Conservation (phyloP, 805 yeast species). For the Starmerella sirachaensis region DNA sequence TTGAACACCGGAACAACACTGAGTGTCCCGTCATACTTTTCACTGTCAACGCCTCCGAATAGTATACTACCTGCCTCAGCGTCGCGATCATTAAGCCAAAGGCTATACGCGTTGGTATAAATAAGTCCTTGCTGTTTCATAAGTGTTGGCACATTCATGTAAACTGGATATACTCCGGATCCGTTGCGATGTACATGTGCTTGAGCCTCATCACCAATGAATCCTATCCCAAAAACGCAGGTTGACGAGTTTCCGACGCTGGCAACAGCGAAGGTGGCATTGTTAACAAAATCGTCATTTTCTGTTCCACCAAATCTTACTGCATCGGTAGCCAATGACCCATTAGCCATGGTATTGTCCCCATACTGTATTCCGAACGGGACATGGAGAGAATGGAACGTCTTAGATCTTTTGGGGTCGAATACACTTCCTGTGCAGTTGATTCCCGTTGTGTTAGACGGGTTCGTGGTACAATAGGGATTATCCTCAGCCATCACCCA, state of each 20-base stretch:
- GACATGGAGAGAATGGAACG: slow-evolving; percentile 17
- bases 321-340: slow-evolving; percentile 39
- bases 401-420: slow-evolving; percentile 24
- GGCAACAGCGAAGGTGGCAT: slow-evolving; percentile 64
- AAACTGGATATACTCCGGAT: slow-evolving; percentile 24
- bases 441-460: slow-evolving; percentile 18
- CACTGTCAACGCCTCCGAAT: slow-evolving; percentile 37
- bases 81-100: slow-evolving; percentile 32
- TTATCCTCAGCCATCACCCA: slow-evolving; percentile 36
- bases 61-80: slow-evolving; percentile 31
- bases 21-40: slow-evolving; percentile 33
- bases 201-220: slow-evolving; percentile 26
- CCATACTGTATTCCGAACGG: slow-evolving; percentile 27
- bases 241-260: slow-evolving; percentile 47
- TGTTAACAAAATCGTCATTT: slow-evolving; percentile 32
- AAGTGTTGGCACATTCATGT: slow-evolving; percentile 53
- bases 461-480: slow-evolving; percentile 12
- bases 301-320: slow-evolving; percentile 40
- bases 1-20: slow-evolving; percentile 27
- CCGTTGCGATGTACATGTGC: slow-evolving; percentile 16
- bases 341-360: slow-evolving; percentile 40
- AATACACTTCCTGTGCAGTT: slow-evolving; percentile 22
- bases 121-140: slow-evolving; percentile 40
- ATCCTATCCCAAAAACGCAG: slow-evolving; percentile 39
- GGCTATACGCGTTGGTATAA: slow-evolving; percentile 35